Percentiles rank a stretch among this genome's conserved stretches.
These are phyloP conservation scores for Phlyctochytrium arcticum DNA, from an alignment of 192 early-diverging fungal genomes.

Conservation along the genomic window DNA sequence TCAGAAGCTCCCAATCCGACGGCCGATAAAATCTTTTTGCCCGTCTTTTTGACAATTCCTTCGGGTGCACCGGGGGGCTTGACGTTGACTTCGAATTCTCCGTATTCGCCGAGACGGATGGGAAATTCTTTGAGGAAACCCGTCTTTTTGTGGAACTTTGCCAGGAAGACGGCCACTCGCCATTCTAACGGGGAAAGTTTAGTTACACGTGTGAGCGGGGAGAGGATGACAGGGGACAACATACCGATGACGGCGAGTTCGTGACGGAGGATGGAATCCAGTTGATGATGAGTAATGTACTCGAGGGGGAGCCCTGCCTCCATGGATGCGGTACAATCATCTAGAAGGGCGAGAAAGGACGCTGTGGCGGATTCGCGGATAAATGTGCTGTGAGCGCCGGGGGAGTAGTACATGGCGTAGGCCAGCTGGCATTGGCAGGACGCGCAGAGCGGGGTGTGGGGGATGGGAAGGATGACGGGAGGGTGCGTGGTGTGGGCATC, in stretches of 20 bases:
- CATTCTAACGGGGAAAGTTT: conserved; percentile 1
- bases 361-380: conserved; percentile 4
- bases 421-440: conserved; percentile 5
- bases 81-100: not conserved
- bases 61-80: conserved; percentile 1
- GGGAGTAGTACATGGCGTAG: conserved; percentile 2
- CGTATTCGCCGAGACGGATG: conserved; percentile 1
- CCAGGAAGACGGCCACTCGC: conserved; percentile 7
- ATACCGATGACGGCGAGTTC: conserved; percentile 11
- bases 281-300: conserved; percentile 15
- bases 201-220: too few relatives aligned
- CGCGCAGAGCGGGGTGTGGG: conserved; percentile 8
- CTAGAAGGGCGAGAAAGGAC: conserved; percentile 5
- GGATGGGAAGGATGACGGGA: conserved; percentile 6
- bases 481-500: conserved; percentile 11
- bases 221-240: not conserved
- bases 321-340: conserved; percentile 9
- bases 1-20: not conserved
- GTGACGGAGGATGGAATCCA: conserved; percentile 1
- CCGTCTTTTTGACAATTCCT: conserved; percentile 5
- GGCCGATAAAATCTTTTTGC: conserved; percentile 7
- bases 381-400: not conserved
- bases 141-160: conserved; percentile 12
- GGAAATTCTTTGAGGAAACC: conserved; percentile 17
- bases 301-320: conserved; percentile 5